phyloP scores from a whole-genome alignment of 2,329 filamentous ascomycete species.

The Botryotinia narcissicola region DNA sequence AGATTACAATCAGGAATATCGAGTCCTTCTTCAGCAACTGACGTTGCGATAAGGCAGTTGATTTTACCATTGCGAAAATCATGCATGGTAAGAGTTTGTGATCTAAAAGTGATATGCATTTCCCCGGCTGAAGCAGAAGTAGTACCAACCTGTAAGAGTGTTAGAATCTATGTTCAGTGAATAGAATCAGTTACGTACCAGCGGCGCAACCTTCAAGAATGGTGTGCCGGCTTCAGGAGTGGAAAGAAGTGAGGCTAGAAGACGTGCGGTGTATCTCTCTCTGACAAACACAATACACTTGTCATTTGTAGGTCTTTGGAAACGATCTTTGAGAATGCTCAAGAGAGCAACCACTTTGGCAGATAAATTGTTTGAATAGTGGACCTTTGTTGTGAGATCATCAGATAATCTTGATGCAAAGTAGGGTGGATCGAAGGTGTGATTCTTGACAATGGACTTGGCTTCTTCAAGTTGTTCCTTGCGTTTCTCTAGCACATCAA shows the following conservation, averaged over 20 bases:
- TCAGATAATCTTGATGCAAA: conserved; percentile 24
- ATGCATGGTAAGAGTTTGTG: conserved; percentile 71
- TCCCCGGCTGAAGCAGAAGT: conserved; percentile 52
- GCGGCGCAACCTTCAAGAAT: conserved; percentile 57
- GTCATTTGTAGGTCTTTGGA: conserved; percentile 53
- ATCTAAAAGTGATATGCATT: conserved; percentile 59
- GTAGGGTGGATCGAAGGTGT: conserved; percentile 46
- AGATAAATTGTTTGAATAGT: conserved; percentile 51
- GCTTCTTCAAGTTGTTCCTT: conserved; percentile 58
- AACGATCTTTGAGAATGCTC: conserved; percentile 60
- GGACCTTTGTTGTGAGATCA: neutral
- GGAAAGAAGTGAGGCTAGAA: conserved; percentile 67
- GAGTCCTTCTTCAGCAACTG: conserved; percentile 65
- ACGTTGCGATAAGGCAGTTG: conserved; percentile 66
- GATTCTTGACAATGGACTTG: conserved; percentile 51
- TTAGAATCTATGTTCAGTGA: neutral
- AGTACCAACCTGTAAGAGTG: conserved; percentile 44
- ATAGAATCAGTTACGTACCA: conserved; percentile 51
- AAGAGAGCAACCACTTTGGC: conserved; percentile 68
- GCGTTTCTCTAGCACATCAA: conserved; percentile 50
- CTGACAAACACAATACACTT: conserved; percentile 89
- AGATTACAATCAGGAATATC: conserved; percentile 68
- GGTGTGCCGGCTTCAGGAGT: conserved; percentile 53
- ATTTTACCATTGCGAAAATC: conserved; percentile 58
- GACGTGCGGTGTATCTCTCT: conserved; percentile 70